Evolutionary conservation across 176 grass and related monocot genomes (phyloP).

Genomic region (Luzula sylvatica): DNA sequence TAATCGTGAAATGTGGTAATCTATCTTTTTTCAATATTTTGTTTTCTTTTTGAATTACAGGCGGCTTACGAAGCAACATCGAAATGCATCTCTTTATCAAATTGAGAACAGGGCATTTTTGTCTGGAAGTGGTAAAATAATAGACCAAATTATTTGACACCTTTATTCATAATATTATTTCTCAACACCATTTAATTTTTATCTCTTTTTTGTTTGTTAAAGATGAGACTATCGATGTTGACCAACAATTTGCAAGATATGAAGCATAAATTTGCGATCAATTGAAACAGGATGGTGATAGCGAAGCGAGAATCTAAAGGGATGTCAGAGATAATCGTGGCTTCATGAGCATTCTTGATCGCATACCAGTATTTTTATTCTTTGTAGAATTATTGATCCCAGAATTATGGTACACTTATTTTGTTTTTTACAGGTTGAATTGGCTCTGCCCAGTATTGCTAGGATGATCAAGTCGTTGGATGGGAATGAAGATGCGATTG

Average conservation of each 20-base stretch:
- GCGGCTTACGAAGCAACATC: too few species aligned
- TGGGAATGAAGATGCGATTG: slow-evolving; percentile 97
- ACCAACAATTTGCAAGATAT: slow-evolving; percentile 93
- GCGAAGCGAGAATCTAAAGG: slow-evolving; percentile 67
- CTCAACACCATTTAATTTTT: too few species aligned
- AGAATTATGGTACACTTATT: background rate
- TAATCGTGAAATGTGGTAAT: too few species aligned
- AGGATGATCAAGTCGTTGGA: slow-evolving; percentile 99
- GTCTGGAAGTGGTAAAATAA: too few species aligned
- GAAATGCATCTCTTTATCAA: too few species aligned
- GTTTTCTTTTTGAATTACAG: too few species aligned
- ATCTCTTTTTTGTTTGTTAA: too few species aligned
- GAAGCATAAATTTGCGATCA: slow-evolving; percentile 78
- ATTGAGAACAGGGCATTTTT: too few species aligned
- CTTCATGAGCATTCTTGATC: slow-evolving; percentile 91
- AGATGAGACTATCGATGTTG: too few species aligned
- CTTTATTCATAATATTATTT: too few species aligned
- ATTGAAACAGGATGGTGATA: slow-evolving; percentile 85
- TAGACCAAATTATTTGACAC: too few species aligned
- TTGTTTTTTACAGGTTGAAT: slow-evolving; percentile 67
- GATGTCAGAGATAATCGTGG: slow-evolving; percentile 62
- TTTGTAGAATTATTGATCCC: background rate
- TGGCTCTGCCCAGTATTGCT: slow-evolving; percentile 91
- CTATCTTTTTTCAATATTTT: too few species aligned
- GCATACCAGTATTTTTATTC: slow-evolving; percentile 46